A percentile compares a stretch with the other conserved stretches of the same genome.
phyloP scores from a whole-genome alignment of 2,329 filamentous ascomycete species.

The Apiospora phragmitis region DNA sequence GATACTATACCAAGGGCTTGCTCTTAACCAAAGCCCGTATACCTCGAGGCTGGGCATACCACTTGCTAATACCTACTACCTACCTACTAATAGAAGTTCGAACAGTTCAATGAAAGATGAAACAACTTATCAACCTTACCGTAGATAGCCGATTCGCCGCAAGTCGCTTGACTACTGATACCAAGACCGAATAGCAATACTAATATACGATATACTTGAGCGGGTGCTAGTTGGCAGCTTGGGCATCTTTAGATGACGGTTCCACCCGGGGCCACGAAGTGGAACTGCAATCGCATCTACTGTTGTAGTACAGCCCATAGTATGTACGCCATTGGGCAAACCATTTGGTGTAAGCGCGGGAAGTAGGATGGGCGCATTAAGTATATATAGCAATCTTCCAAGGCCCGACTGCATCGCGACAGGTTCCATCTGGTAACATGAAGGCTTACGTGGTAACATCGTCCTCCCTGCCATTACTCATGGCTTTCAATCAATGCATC shows the following conservation, averaged over 20 bases:
- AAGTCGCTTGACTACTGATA: background rate
- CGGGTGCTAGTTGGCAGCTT: background rate
- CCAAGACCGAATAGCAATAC: background rate
- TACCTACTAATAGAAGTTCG: background rate
- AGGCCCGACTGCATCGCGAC: background rate
- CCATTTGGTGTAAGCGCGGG: constrained; percentile 2
- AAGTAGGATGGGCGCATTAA: constrained; percentile 4
- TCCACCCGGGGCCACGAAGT: background rate
- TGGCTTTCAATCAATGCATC: background rate
- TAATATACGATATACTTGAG: background rate
- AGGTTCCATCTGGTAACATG: background rate
- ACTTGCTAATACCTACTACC: background rate
- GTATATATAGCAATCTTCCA: constrained; percentile 2
- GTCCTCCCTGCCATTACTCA: background rate
- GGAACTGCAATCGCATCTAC: constrained; percentile 1
- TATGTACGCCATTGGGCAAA: background rate
- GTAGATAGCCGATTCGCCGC: background rate
- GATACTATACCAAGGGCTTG: too few relatives aligned
- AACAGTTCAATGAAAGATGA: background rate
- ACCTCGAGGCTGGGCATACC: background rate
- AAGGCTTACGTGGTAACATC: background rate
- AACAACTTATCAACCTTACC: background rate
- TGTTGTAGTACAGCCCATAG: background rate
- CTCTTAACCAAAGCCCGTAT: background rate
- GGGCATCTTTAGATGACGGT: constrained; percentile 2